phyloP scores from a whole-genome alignment of 2,329 filamentous ascomycete species.

The Colletotrichum tabaci region DNA sequence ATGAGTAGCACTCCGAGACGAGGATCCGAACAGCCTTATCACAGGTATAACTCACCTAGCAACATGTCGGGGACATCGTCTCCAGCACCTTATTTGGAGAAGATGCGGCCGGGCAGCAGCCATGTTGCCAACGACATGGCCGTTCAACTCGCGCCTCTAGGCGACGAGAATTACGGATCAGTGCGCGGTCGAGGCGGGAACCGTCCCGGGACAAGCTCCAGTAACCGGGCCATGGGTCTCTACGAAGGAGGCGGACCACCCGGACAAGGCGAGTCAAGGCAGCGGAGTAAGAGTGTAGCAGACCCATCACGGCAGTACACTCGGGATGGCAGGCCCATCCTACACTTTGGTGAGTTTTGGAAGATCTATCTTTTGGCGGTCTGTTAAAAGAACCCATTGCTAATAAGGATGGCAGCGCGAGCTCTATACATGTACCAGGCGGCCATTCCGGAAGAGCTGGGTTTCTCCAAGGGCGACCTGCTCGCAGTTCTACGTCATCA shows the following conservation, averaged over 20 bases:
- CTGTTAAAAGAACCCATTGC: conserved; percentile 15
- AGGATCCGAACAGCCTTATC: conserved; percentile 64
- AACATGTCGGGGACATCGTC: conserved; percentile 63
- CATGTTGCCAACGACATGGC: conserved; percentile 73
- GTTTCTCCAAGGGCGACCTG: conserved; percentile 92
- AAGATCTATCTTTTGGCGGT: conserved; percentile 15
- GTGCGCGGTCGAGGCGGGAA: conserved; percentile 66
- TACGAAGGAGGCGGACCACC: conserved; percentile 65
- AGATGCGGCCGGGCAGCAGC: conserved; percentile 66
- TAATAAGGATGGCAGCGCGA: conserved; percentile 73
- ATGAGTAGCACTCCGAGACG: conserved; percentile 25
- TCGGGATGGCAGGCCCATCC: conserved; percentile 85
- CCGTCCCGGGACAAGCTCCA: conserved; percentile 63
- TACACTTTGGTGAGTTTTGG: conserved; percentile 88
- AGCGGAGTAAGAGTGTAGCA: conserved; percentile 88
- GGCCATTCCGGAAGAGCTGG: conserved; percentile 94
- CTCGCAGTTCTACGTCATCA: conserved; percentile 91
- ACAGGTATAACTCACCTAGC: conserved; percentile 67
- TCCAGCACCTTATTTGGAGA: conserved; percentile 63
- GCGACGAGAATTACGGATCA: conserved; percentile 72
- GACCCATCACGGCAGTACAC: conserved; percentile 87
- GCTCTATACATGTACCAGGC: conserved; percentile 96
- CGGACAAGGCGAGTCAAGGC: conserved; percentile 60
- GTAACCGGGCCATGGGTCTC: conserved; percentile 67
- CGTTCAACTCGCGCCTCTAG: conserved; percentile 74